Evolutionary conservation across 2,329 filamentous ascomycete genomes (phyloP).

Genomic region (Podosphaera aphanis): DNA sequence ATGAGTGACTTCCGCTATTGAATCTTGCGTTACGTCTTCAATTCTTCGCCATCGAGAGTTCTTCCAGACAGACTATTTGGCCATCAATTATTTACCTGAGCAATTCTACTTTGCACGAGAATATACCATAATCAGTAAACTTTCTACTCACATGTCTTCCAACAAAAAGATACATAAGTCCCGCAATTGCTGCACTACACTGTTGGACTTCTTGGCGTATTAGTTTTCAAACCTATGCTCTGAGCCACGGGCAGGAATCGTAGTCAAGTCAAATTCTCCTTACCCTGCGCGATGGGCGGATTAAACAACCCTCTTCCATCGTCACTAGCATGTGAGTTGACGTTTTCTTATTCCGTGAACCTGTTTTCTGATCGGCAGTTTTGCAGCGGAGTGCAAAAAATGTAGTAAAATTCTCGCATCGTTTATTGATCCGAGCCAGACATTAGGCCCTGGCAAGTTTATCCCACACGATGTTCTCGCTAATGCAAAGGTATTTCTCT

Average conservation of each 20-base stretch:
- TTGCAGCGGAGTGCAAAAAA: constrained; percentile 82
- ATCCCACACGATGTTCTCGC: constrained; percentile 78
- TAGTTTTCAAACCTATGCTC: background rate
- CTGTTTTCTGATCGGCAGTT: background rate
- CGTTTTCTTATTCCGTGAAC: background rate
- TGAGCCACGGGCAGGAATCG: background rate
- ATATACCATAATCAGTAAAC: background rate
- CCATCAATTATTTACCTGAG: too few relatives aligned
- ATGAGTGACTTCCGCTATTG: too few relatives aligned
- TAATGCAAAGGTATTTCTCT: constrained; percentile 52
- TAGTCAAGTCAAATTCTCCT: background rate
- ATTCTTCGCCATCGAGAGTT: too few relatives aligned
- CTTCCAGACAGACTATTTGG: too few relatives aligned
- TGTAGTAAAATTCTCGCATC: constrained; percentile 86
- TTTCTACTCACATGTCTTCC: background rate
- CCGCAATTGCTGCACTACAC: background rate
- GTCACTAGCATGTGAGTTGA: constrained; percentile 42
- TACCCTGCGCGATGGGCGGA: constrained; percentile 23
- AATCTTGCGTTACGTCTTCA: too few relatives aligned
- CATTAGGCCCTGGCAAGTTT: constrained; percentile 90
- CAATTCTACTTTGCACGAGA: background rate
- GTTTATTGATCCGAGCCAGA: constrained; percentile 79
- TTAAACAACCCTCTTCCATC: constrained; percentile 44
- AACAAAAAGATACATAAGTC: background rate
- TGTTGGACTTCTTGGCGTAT: background rate